These are phyloP conservation scores for Thraustochytrium striatum DNA, from an alignment of 352 stramenopile species.

Conservation along the genomic window DNA sequence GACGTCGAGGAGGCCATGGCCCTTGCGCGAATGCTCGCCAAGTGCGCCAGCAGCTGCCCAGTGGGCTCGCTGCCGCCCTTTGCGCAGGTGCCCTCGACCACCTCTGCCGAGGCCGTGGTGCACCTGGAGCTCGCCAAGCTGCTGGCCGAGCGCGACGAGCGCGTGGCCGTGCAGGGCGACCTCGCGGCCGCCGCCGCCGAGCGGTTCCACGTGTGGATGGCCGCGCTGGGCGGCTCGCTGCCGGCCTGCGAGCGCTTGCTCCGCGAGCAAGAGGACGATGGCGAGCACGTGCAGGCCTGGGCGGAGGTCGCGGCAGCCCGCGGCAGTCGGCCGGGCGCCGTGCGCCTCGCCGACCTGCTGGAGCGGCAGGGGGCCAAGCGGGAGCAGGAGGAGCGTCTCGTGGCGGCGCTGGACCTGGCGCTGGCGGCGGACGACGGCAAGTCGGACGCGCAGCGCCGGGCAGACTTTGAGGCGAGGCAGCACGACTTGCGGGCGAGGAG, in stretches of 20 bases:
- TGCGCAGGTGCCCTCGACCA: neutral
- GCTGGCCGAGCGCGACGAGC: slow-evolving; percentile 16
- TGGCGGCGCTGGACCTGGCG: slow-evolving; percentile 5
- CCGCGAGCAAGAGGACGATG: neutral
- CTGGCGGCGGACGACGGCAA: slow-evolving; percentile 18
- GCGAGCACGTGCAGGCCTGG: neutral
- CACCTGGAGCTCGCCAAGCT: slow-evolving; percentile 52
- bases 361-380: too few species aligned
- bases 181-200: neutral
- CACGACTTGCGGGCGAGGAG: neutral
- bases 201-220: slow-evolving; percentile 33
- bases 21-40: neutral
- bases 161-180: neutral
- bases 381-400: neutral
- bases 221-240: neutral
- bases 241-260: neutral
- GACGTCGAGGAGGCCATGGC: neutral
- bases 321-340: neutral
- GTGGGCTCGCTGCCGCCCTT: neutral
- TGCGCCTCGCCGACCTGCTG: slow-evolving; percentile 1
- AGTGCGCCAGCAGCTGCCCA: neutral
- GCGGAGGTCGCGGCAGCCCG: neutral
- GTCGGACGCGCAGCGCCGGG: slow-evolving; percentile 3
- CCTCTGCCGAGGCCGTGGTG: slow-evolving; percentile 30
- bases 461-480: neutral